These are phyloP conservation scores for Aspergillus fructus DNA, from an alignment of 2,329 filamentous ascomycete genomes.

Conservation along the genomic window DNA sequence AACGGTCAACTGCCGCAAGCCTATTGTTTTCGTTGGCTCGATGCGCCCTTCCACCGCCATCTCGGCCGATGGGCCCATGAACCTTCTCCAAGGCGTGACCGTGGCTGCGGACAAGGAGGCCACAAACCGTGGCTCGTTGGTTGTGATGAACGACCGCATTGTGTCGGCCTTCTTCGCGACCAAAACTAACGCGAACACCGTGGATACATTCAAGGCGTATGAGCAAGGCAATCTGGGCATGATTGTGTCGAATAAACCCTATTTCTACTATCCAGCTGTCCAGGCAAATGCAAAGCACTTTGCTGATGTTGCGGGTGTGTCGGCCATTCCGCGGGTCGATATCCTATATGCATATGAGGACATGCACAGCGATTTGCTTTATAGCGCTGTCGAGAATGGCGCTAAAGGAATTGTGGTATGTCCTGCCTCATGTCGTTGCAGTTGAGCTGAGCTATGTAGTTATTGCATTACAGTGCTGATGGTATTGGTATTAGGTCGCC, in stretches of 20 bases:
- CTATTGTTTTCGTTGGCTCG: constrained; percentile 60
- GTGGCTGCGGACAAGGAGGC: constrained; percentile 52
- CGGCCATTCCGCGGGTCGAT: constrained; percentile 23
- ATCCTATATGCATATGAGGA: constrained; percentile 29
- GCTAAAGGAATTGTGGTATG: constrained; percentile 24
- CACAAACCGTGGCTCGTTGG: constrained; percentile 55
- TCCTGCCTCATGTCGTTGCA: too few species aligned
- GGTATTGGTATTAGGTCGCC: constrained; percentile 9
- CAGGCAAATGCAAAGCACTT: constrained; percentile 46
- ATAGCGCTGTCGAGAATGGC: constrained; percentile 21
- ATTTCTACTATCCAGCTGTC: constrained; percentile 59
- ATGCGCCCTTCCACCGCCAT: constrained; percentile 65
- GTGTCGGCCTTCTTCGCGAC: constrained; percentile 58
- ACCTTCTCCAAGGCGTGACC: constrained; percentile 60
- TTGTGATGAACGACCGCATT: constrained; percentile 64
- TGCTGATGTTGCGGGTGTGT: constrained; percentile 18
- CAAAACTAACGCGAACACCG: constrained; percentile 62
- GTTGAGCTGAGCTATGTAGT: too few species aligned
- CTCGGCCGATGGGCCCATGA: constrained; percentile 63
- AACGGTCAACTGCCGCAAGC: constrained; percentile 58
- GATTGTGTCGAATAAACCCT: constrained; percentile 58
- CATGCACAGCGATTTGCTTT: constrained; percentile 25
- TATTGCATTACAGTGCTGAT: too few species aligned
- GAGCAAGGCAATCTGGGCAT: constrained; percentile 60
- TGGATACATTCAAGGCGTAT: constrained; percentile 61